Evolutionary conservation across 139 green algal genomes (phyloP), one percentile per base, ranked within the genome.

Genomic region (Gonium pectorale): DNA sequence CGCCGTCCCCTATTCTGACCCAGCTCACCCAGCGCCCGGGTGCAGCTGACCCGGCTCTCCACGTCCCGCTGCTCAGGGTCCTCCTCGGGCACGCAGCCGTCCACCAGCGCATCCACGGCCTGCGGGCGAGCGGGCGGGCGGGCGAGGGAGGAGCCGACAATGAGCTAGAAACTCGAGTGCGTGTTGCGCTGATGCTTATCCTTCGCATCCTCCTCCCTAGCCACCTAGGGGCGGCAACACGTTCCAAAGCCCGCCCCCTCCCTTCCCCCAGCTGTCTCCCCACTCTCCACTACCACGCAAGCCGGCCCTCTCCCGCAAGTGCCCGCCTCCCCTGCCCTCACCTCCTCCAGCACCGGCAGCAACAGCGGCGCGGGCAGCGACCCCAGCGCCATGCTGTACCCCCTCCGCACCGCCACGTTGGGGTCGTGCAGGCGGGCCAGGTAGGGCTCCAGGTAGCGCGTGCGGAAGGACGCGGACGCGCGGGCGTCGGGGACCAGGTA

Each of bases 21-120:
- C 62, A 43, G 31, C 62, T 60, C 26, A 7, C 85, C 88, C 35
- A 98, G 86, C 7, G 89, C 91, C 27, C 71, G 72, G 22, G 91
- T 90, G n/a, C 94, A 95, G 77, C 92, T 92, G 2, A 93, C 92
- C 6, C 96, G 85, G 19, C 86, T 93, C 68, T 98, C 93, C 24
- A 94, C 91, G 75, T 98, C 95, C 1, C 93, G 71, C 33, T 91
- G 67, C 29, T 97, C 92, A 0, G 79, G 17, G 11, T 94, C 80
- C 46, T 91, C 89, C 84, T 97, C 94, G 0, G 89, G 74, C 49
- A 74, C 80, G 46, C 63, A 87, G 40, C 86, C 86, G 40, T 90
- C 82, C 35, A 89, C 66, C 17, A 90, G 84, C n/a, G 66, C 86
- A 11, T 86, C 46, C 33, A 92, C 19, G 0, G 82, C 85, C 86